Base-by-base conservation (phyloP, 352 stramenopile species). In the Globisporangium perplexum region DNA sequence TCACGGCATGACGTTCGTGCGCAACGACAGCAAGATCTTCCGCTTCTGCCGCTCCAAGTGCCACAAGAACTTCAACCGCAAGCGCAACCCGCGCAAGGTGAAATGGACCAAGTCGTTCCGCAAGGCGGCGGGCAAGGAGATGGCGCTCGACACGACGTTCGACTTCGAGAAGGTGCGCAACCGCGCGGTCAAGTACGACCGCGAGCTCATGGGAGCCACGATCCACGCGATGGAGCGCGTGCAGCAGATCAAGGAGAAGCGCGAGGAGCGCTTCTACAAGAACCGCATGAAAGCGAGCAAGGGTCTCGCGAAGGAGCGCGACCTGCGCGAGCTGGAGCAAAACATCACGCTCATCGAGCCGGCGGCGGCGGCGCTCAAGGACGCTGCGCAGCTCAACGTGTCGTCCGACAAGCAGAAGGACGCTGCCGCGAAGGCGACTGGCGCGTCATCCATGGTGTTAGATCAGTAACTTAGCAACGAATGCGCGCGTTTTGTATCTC, bases 11-110 rank as follows among this genome's bases (percentile, higher is more conserved):
- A 91, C 94, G 38, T 99, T 99, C 70, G 97, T 99, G 59, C 88
- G 98, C 53, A 99, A 99, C 70, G 98, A 99, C 81, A 98, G 88
- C 73, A 99, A 99, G 83, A 90, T 98, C 52, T 99, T 99, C 72
- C 90, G 95, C 50, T 99, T 99, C 80, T 99, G 98, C 70, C 90
- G 98, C 52, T 99, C 96, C 45, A 99, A 99, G 84, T 99, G 98
- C 85, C 96, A 99, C 88, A 97, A 98, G 63, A 99, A 99, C 74
- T 99, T 99, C 66, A 98, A 99, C 72, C 96, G 97, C 80, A 99
- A 99, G 82, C 90, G 97, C 68, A 99, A 99, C 79, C 97, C 97
- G 43, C 90, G 97, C 53, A 99, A 99, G 81, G 96, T 99, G 17
- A 98, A 98, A 73, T 99, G 97, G 97, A 99, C 97, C 56, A 99